A percentile compares a stretch with the other conserved stretches of the same genome.
Conservation (phyloP, 495 filamentous ascomycete genomes). For the Aspergillus sparsus region DNA sequence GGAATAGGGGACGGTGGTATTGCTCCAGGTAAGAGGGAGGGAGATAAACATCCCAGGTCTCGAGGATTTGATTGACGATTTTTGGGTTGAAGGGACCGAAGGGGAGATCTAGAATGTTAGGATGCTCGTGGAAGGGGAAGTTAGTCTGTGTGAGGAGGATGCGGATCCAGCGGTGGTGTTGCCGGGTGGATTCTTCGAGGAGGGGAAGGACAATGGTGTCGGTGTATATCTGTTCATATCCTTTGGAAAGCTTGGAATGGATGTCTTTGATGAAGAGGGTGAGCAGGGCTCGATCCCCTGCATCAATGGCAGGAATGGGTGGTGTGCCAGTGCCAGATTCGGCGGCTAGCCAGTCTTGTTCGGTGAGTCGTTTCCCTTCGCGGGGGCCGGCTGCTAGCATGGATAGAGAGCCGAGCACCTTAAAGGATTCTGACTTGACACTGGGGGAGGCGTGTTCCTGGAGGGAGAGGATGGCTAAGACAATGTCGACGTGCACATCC, state of each 20-base stretch:
- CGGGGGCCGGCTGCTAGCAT: not conserved
- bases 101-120: not conserved
- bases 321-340: no score
- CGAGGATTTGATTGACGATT: not conserved
- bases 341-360: not conserved
- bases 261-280: not conserved
- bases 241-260: not conserved
- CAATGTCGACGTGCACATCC: not conserved
- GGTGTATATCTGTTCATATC: not conserved
- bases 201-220: not conserved
- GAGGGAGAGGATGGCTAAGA: not conserved
- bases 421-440: not conserved
- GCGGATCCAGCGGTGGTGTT: not conserved
- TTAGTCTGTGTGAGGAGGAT: not conserved
- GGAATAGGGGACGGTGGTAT: not conserved
- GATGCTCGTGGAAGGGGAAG: not conserved
- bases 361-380: not conserved
- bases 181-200: not conserved
- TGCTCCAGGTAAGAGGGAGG: not conserved
- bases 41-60: not conserved
- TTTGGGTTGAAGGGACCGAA: not conserved
- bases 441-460: not conserved
- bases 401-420: not conserved
- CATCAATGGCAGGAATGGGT: not conserved
- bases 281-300: not conserved